Conservation (phyloP, 441 rosid genomes). For the Eruca vesicaria region DNA sequence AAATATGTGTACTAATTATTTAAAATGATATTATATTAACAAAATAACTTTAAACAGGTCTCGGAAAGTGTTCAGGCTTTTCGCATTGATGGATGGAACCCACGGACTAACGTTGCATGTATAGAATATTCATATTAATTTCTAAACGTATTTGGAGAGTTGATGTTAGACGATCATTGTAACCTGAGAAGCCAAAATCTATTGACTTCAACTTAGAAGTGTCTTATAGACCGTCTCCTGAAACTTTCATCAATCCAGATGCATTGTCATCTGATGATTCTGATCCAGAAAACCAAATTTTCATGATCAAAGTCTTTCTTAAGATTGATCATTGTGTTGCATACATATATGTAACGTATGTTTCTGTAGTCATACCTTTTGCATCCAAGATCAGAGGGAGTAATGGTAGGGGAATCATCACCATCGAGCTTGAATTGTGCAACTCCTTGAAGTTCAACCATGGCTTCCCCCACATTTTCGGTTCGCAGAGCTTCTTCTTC, state of each 20-base stretch:
- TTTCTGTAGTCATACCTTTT: not conserved
- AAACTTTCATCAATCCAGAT: not conserved
- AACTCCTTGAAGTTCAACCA: not conserved
- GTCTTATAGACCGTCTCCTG: not conserved
- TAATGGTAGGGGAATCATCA: not conserved
- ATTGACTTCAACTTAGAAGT: not conserved
- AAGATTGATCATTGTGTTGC: not conserved
- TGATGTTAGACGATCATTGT: not conserved
- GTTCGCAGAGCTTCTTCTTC: not conserved
- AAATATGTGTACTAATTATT: too few species aligned
- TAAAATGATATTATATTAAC: too few species aligned
- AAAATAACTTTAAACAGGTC: too few species aligned
- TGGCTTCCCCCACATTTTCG: not conserved
- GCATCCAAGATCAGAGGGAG: not conserved
- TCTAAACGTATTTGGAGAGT: not conserved
- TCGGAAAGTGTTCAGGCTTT: not conserved
- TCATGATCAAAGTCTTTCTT: not conserved
- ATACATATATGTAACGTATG: not conserved
- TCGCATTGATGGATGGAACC: not conserved
- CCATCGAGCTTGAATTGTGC: not conserved
- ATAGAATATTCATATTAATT: not conserved
- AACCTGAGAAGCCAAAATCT: not conserved
- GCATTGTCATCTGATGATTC: too few species aligned
- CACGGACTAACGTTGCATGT: not conserved
- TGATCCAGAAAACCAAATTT: not conserved